These are phyloP conservation scores for Neostapfia colusana DNA, from an alignment of 176 grass and related monocot species.

Conservation along the genomic window DNA sequence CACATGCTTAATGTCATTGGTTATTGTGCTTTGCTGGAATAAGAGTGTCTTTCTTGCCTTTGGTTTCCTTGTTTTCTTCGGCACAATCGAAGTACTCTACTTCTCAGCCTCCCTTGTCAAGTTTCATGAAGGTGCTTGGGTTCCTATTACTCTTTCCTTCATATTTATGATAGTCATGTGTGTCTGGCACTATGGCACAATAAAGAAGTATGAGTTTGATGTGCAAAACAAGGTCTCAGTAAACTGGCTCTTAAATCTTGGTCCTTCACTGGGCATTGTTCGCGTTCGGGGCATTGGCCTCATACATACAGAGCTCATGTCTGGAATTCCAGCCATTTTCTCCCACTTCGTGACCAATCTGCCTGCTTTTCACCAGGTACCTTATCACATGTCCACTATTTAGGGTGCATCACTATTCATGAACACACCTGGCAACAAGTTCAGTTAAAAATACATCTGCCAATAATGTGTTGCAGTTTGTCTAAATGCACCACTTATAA, in stretches of 20 bases:
- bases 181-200: slow-evolving; percentile 97
- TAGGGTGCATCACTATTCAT: not conserved
- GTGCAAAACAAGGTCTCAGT: slow-evolving; percentile 97
- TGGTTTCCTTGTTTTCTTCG: slow-evolving; percentile 76
- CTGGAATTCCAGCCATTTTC: slow-evolving; percentile 94
- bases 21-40: slow-evolving; percentile 91
- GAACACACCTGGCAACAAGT: not conserved
- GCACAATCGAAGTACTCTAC: slow-evolving; percentile 77
- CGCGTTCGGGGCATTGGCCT: slow-evolving; percentile 85
- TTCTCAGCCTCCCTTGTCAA: slow-evolving; percentile 92
- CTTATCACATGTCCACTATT: not conserved
- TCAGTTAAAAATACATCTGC: not conserved
- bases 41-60: slow-evolving; percentile 74
- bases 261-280: slow-evolving; percentile 86
- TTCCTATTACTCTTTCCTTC: slow-evolving; percentile 71
- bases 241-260: slow-evolving; percentile 86
- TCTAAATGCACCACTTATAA: not conserved
- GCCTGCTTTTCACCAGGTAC: slow-evolving; percentile 96
- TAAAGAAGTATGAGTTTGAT: slow-evolving; percentile 90
- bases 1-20: slow-evolving; percentile 92
- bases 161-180: slow-evolving; percentile 87
- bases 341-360: slow-evolving; percentile 96
- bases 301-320: slow-evolving; percentile 88
- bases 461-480: not conserved
- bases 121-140: slow-evolving; percentile 95